Evolutionary conservation across 345 rosid species (phyloP).

Genomic region (Nasturtium officinale): DNA sequence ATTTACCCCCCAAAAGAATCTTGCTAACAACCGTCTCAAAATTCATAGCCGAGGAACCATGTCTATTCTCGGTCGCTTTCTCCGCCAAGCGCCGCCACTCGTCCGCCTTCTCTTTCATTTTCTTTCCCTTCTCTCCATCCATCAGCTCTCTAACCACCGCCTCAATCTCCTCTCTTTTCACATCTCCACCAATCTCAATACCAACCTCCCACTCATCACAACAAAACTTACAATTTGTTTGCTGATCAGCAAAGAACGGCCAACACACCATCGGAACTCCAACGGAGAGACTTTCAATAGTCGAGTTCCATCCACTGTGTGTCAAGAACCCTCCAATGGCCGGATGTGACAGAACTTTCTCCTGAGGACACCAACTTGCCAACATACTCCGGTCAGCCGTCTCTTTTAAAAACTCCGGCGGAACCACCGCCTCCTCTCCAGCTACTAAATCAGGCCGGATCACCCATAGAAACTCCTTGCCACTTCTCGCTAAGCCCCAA

Average conservation of each 20-base stretch:
- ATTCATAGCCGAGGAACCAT: slow-evolving; percentile 45
- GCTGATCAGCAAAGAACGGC: slow-evolving; percentile 70
- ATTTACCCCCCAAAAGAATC: slow-evolving; percentile 22
- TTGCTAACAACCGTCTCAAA: slow-evolving; percentile 40
- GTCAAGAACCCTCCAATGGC: slow-evolving; percentile 59
- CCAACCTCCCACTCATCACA: slow-evolving; percentile 59
- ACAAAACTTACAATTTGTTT: slow-evolving; percentile 52
- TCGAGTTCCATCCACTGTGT: slow-evolving; percentile 69
- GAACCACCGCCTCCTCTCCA: slow-evolving; percentile 48
- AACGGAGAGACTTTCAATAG: slow-evolving; percentile 47
- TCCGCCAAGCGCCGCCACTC: slow-evolving; percentile 49
- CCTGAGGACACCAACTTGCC: slow-evolving; percentile 61
- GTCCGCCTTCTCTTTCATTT: slow-evolving; percentile 49
- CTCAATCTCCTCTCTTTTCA: slow-evolving; percentile 54
- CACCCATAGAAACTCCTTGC: slow-evolving; percentile 56
- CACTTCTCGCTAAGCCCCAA: slow-evolving; percentile 63
- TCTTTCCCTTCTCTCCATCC: slow-evolving; percentile 53
- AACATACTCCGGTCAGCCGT: slow-evolving; percentile 47
- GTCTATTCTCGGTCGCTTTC: slow-evolving; percentile 12
- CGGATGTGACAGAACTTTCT: slow-evolving; percentile 52
- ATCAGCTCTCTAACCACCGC: slow-evolving; percentile 51
- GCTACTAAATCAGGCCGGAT: slow-evolving; percentile 57
- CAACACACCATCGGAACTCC: slow-evolving; percentile 63
- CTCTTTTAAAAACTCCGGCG: slow-evolving; percentile 43
- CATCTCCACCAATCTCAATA: slow-evolving; percentile 54